phyloP scores from a whole-genome alignment of 1,284 basidiomycete genomes.

The Cutaneotrichosporon sp. region DNA sequence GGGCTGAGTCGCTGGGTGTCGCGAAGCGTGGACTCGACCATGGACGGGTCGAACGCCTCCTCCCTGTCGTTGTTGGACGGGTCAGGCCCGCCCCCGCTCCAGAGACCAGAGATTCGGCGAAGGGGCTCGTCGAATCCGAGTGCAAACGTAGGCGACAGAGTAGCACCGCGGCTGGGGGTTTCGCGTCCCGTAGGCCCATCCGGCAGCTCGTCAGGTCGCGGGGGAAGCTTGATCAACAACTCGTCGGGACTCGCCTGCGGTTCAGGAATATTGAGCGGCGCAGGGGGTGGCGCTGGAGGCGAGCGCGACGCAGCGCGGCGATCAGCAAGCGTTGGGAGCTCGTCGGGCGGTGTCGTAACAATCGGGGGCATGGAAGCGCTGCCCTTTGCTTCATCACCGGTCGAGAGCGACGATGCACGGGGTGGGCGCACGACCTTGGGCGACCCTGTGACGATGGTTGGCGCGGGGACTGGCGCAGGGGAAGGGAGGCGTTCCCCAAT shows the following conservation, averaged over 20 bases:
- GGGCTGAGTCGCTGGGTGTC: background rate
- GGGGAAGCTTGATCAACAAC: constrained; percentile 31
- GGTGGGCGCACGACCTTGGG: constrained; percentile 4
- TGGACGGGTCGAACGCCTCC: constrained; percentile 37
- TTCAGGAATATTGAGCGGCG: constrained; percentile 9
- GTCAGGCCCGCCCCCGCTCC: constrained; percentile 16
- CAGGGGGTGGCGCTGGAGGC: background rate
- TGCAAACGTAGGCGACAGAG: constrained; percentile 13
- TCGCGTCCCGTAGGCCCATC: constrained; percentile 18
- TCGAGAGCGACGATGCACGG: background rate
- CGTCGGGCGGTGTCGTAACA: background rate
- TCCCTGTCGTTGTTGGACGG: constrained; percentile 19
- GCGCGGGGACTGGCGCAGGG: background rate
- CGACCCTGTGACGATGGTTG: background rate
- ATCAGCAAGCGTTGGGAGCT: background rate
- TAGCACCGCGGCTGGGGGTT: constrained; percentile 13
- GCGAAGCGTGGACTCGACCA: constrained; percentile 23
- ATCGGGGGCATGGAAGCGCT: background rate
- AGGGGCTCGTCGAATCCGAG: constrained; percentile 37
- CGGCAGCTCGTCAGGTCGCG: constrained; percentile 44
- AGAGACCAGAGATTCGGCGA: constrained; percentile 39
- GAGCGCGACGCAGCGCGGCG: background rate
- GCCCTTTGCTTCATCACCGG: background rate
- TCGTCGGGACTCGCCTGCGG: constrained; percentile 9
- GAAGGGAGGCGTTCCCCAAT: background rate